phyloP scores from a whole-genome alignment of 257 asterid genomes.

The Salvia miltiorrhiza region DNA sequence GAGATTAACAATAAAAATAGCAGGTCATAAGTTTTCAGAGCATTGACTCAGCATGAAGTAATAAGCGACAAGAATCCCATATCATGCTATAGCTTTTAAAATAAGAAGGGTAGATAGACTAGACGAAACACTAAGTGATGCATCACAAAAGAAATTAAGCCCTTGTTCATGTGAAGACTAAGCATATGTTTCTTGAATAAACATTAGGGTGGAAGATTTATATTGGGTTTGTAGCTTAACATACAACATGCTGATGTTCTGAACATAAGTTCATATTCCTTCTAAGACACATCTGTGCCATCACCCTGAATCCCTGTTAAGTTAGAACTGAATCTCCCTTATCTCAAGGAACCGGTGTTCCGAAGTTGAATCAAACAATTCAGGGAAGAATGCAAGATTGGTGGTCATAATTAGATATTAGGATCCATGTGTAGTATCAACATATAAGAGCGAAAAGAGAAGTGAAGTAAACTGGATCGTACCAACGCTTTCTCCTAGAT shows the following conservation, averaged over 20 bases:
- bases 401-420: not conserved
- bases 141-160: not conserved
- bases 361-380: conserved; percentile 1
- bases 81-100: not conserved
- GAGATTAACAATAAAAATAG: not conserved
- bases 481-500: conserved; percentile 98
- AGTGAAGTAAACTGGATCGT: conserved; percentile 23
- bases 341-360: not conserved
- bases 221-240: not conserved
- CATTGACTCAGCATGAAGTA: not conserved
- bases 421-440: not conserved
- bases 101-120: not conserved
- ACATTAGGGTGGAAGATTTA: not conserved
- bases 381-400: not conserved
- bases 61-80: not conserved
- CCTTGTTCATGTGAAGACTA: not conserved
- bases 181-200: not conserved
- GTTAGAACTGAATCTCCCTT: not conserved
- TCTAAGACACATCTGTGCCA: no score
- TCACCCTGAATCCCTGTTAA: not conserved
- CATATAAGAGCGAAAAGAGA: conserved; percentile 3
- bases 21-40: not conserved
- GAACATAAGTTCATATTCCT: no score
- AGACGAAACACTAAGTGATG: not conserved
- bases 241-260: not conserved